Conservation (phyloP, 2,329 filamentous ascomycete species). For the Fusarium sp. region DNA sequence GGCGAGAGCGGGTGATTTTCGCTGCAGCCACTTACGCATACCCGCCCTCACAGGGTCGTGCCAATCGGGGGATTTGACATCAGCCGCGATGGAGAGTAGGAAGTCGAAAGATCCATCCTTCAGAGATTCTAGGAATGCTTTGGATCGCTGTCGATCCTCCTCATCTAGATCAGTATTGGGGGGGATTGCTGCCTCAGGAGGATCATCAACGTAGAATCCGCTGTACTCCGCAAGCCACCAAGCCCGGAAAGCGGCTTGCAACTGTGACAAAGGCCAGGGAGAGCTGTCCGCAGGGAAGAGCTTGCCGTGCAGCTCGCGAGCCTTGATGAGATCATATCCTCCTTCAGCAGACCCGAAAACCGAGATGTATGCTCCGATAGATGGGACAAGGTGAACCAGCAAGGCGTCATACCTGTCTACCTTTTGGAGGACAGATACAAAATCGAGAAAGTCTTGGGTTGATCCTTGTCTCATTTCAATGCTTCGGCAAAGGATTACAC, state of each 20-base stretch:
- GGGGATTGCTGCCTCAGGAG: conserved; percentile 66
- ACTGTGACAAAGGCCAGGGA: conserved; percentile 77
- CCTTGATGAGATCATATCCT: conserved; percentile 73
- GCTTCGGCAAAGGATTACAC: conserved; percentile 81
- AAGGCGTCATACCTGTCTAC: conserved; percentile 81
- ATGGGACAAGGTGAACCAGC: conserved; percentile 84
- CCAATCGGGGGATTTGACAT: conserved; percentile 85
- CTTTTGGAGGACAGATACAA: conserved; percentile 76
- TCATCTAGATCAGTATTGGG: conserved; percentile 73
- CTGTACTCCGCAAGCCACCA: conserved; percentile 97
- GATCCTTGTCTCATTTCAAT: conserved; percentile 80
- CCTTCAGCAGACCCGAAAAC: conserved; percentile 83
- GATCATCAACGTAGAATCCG: conserved; percentile 84
- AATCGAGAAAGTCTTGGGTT: conserved; percentile 77
- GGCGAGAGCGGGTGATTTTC: conserved; percentile 78
- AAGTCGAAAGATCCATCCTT: conserved; percentile 95
- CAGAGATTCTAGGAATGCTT: conserved; percentile 79
- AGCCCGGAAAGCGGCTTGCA: conserved; percentile 81
- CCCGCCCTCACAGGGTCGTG: conserved; percentile 87
- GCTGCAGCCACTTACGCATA: conserved; percentile 84
- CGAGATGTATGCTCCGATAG: conserved; percentile 80
- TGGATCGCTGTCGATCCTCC: conserved; percentile 78
- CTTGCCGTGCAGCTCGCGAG: conserved; percentile 75
- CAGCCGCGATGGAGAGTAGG: conserved; percentile 84
- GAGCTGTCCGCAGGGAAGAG: conserved; percentile 76